Conservation (phyloP, 2,329 filamentous ascomycete genomes). For the Trichoderma oligosporum region DNA sequence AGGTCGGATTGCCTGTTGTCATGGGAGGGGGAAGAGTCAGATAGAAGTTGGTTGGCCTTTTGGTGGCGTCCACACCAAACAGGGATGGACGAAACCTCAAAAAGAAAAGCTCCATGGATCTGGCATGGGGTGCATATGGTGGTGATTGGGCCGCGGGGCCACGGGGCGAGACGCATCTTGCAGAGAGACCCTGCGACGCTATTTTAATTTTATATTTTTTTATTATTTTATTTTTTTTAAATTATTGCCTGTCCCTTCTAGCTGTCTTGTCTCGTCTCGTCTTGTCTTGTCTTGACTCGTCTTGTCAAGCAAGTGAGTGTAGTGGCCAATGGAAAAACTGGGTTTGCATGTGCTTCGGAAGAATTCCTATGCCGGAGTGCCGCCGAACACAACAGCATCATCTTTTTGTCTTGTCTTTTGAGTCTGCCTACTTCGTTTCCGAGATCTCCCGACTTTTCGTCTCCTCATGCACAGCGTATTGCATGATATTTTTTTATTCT, state of each 20-base stretch:
- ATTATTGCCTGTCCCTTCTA: not conserved
- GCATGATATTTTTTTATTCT: no score
- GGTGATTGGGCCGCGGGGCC: conserved; percentile 6
- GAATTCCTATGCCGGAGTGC: not conserved
- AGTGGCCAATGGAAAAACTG: not conserved
- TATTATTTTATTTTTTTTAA: not conserved
- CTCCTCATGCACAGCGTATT: no score
- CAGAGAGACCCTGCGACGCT: conserved; percentile 9
- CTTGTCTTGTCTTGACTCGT: no score
- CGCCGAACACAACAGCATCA: not conserved
- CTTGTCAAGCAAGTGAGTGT: no score
- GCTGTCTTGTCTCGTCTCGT: no score
- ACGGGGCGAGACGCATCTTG: conserved; percentile 1
- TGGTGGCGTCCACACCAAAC: conserved; percentile 16
- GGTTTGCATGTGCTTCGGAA: not conserved
- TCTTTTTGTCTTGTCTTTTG: not conserved
- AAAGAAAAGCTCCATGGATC: conserved; percentile 13
- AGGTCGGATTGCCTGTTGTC: conserved; percentile 9
- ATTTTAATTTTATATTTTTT: not conserved
- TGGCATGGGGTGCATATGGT: not conserved
- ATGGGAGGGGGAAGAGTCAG: no score
- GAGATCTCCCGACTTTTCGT: no score
- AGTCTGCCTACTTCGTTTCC: not conserved
- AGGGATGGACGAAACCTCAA: not conserved
- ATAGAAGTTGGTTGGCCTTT: not conserved